Evolutionary conservation across 2,329 filamentous ascomycete species (phyloP), one percentile per base, ranked within the genome.

Genomic region (Cladophialophora carrionii): DNA sequence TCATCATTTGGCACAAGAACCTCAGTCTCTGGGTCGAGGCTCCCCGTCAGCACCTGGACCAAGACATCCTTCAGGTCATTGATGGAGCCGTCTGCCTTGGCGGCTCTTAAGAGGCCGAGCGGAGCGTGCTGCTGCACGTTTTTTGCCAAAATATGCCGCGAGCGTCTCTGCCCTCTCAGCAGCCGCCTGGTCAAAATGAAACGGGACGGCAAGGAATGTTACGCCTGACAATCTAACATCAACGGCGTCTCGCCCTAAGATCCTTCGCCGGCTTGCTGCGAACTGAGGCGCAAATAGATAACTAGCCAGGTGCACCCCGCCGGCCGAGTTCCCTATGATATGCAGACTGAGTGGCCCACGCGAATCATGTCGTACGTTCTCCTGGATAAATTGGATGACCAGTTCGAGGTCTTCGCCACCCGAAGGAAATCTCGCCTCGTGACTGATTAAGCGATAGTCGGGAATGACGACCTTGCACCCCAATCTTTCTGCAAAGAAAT

Each of bases 271-370:
- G 26, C 26, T 43, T 20, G 14, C 49, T 17, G 31, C 34, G 56
- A 71, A 70, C 22, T 65, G 31, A 7, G 61, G 46, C 10, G 59
- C 51, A 2, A 80, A 69, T 20, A 79, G 70, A 57, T 76, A 80
- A 0, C 78, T 79, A 0, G 74, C 61, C 22, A 74, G 62, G 59
- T 80, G 77, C 8, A 78, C 73, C 24, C 77, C 78, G 8, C 78
- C 78, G 1, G 77, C 78, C 3, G 78, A 79, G 64, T 79, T 79
- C 0, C 78, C 78, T 69, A 80, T 70, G 12, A 79, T 59, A 62
- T 76, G 76, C 1, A 80, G 55, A 61, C 79, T 74, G 31, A 76
- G 70, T 3, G 69, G 71, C 29, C 70, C 24, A 4, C 26, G 73
- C 12, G 74, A 72, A 1, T 70, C 67, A 48, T 67, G 67, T 56